Percentiles rank a stretch among this genome's conserved stretches.
Conservation (phyloP, 768 basidiomycete genomes). For the Auricularia sp. region DNA sequence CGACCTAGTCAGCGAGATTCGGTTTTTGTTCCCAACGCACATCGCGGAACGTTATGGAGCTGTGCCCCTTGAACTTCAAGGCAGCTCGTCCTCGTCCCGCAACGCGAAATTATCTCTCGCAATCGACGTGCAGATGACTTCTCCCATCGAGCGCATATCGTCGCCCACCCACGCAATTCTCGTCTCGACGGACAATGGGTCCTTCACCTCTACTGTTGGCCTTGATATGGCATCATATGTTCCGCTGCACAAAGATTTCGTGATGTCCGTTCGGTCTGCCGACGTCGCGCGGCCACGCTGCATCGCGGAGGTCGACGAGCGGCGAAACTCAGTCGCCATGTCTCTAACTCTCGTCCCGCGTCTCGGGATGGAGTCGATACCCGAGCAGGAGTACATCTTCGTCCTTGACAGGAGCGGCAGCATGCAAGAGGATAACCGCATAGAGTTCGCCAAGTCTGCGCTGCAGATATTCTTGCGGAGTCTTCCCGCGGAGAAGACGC, state of each 20-base stretch:
- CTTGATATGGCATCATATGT: slow-evolving; percentile 20
- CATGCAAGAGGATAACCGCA: slow-evolving; percentile 27
- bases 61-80: slow-evolving; percentile 28
- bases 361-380: background rate
- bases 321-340: background rate
- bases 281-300: background rate
- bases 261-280: background rate
- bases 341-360: background rate
- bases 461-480: slow-evolving; percentile 10
- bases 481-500: slow-evolving; percentile 7
- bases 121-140: slow-evolving; percentile 39
- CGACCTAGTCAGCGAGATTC: slow-evolving; percentile 35
- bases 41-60: slow-evolving; percentile 46
- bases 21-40: slow-evolving; percentile 44
- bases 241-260: slow-evolving; percentile 17
- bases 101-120: slow-evolving; percentile 31
- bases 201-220: background rate
- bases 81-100: slow-evolving; percentile 20
- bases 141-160: background rate
- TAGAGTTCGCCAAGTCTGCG: slow-evolving; percentile 9
- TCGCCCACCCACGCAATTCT: background rate
- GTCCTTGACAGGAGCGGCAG: slow-evolving; percentile 50
- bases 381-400: slow-evolving; percentile 41
- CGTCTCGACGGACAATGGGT: background rate
- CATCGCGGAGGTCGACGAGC: background rate